Evolutionary conservation across 495 filamentous ascomycete genomes (phyloP).

Genomic region (Friedmanniomyces endolithicus): DNA sequence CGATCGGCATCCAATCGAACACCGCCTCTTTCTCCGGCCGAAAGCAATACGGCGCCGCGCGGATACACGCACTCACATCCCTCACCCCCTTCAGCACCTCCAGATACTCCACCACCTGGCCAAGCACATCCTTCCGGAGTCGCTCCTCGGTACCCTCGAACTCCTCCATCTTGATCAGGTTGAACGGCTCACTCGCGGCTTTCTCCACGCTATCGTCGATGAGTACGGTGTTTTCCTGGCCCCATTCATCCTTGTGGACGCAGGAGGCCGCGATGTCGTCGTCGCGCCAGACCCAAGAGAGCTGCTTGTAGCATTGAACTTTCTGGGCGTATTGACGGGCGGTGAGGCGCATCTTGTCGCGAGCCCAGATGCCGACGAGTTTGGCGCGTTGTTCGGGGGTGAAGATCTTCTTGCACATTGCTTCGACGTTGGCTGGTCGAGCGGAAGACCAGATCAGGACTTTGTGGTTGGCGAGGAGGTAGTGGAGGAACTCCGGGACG

Average conservation of each 20-base stretch:
- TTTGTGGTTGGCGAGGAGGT: slow-evolving; percentile 51
- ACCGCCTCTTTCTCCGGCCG: not conserved
- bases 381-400: slow-evolving; percentile 29
- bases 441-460: slow-evolving; percentile 93
- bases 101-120: slow-evolving; percentile 26
- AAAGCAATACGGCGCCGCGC: not conserved
- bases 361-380: slow-evolving; percentile 64
- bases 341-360: slow-evolving; percentile 62
- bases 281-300: slow-evolving; percentile 58
- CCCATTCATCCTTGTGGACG: slow-evolving; percentile 43
- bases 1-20: slow-evolving; percentile 1
- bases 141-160: slow-evolving; percentile 39
- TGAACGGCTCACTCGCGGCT: slow-evolving; percentile 69
- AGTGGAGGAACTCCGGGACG: slow-evolving; percentile 51
- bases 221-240: slow-evolving; percentile 76
- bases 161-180: slow-evolving; percentile 68
- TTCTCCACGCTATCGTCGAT: slow-evolving; percentile 77
- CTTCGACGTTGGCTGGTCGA: slow-evolving; percentile 49
- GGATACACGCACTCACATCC: slow-evolving; percentile 33
- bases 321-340: slow-evolving; percentile 50
- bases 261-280: slow-evolving; percentile 39
- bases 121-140: slow-evolving; percentile 24
- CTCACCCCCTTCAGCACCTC: slow-evolving; percentile 29
- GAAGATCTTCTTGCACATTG: slow-evolving; percentile 48
- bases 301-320: slow-evolving; percentile 76